Evolutionary conservation across 1,139 yeast genomes (phyloP), one percentile per base, ranked within the genome.

Genomic region (Yamadazyma taylorii): DNA sequence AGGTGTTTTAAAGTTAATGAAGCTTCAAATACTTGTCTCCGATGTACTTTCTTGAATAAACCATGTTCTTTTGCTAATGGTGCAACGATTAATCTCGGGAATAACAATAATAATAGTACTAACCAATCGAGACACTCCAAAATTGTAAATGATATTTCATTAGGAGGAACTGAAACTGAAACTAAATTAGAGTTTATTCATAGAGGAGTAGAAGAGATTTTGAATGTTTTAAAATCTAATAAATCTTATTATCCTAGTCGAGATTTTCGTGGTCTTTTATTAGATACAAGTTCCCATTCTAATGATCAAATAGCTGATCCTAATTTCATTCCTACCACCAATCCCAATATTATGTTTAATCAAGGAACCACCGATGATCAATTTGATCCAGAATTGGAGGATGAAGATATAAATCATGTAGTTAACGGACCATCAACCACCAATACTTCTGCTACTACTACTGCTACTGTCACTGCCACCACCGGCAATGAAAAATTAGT

Each of bases 1-100:
- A 56, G 85, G 38, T 81, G 88, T 48, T 71, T 81, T 46, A 64
- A 79, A 33, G 66, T 78, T 1, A 59, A 67, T 14, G 70, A 66
- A 8, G 60, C 61, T 33, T 61, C 75, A 2, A 51, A 61, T 12
- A 64, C 77, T 4, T 81, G 88, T 55, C 57, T 80, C 27, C 55
- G 87, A 24, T 81, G 88, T 47, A 53, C 66, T 3, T 76, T 79
- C 15, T 52, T 81, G 35, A 71, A 66, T 17, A 56, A 66, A 27
- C 54, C 56, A 10, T 81, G 88, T 50, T 78, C 85, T 7, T 74
- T 81, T 42, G 36, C 30, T 12, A 17, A 17, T 11, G 37, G 34
- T 3, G 14, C n/a, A n/a, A n/a, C n/a, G n/a, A n/a, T n/a, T n/a
- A n/a, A n/a, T n/a, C n/a, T n/a, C n/a, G n/a, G n/a, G n/a, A n/a